Evolutionary conservation across 805 yeast species (phyloP), one percentile per base, ranked within the genome.

Genomic region (Metschnikowia lunata): DNA sequence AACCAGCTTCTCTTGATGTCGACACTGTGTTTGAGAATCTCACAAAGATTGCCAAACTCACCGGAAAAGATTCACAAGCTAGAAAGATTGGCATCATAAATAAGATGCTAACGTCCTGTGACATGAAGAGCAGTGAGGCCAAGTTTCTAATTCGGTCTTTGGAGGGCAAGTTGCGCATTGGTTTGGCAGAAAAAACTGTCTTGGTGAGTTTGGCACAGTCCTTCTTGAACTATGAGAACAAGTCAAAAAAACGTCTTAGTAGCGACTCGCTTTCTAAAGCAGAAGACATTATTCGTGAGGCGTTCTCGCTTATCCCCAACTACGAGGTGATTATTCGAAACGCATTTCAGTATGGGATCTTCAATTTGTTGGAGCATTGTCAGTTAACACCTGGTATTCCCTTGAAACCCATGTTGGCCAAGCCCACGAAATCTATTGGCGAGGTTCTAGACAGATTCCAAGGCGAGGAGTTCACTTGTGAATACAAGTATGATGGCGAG

Each of bases 401-500:
- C 0, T 72, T 93, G 55, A 91, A 90, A 60, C 99, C 99, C 1
- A 93, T 93, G 99, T 78, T 93, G 57, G 99, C 99, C 7, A 93
- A 91, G 60, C 99, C 99, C 2, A 91, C 98, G 0, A 91, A 93
- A 59, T 79, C 97, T 1, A 83, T 93, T 30, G 78, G 85, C n/a
- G 99, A 93, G 60, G 87, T 93, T 1, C 72, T 93, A 48, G 96
- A 93, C 61, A 72, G 95, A 45, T 90, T 93, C 61, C 85, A 85
- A 51, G 88, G 83, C 37, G 84, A 83, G 53, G 79, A 79, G 46
- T 93, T 93, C 59, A 90, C 97, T 0, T 91, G 97, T 62, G 99
- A 93, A 62, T 93, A 90, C 67, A 93, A 93, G 59, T 93, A 93
- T 58, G 99, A 93, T 62, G 99, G 99, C 36, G 99, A 93, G 66